Evolutionary conservation across 2,329 filamentous ascomycete species (phyloP), one percentile per base, ranked within the genome.

Genomic region (Neofusicoccum umdonicola): DNA sequence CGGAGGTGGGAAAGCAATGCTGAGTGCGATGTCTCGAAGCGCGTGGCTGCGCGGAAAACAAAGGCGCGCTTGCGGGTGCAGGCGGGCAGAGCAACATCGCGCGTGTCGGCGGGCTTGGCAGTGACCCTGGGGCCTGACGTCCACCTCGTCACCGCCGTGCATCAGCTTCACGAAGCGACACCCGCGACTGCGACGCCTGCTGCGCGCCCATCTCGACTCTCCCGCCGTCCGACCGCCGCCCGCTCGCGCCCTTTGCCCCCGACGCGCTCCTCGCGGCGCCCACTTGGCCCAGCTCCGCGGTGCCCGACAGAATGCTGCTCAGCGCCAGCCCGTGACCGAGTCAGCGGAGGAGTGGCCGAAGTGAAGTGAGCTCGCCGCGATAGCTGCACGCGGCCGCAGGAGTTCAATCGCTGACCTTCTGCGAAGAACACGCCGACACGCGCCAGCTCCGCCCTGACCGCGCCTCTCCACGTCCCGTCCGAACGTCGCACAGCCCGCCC

Each of bases 311-410:
- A 45, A 63, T 63, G 61, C 50, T 54, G 61, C 48, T 54, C 61
- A 35, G 61, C 61, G 50, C 61, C 61, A 54, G 61, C 61, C 61
- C 61, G 48, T 63, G 61, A 63, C 61, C 61, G 61, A 63, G 61
- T 63, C 61, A 56, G 61, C 61, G 61, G 61, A 63, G 61, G 61
- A 63, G 50, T 63, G 61, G 61, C 50, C 61, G 41, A 63, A 54
- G 61, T 63, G 61, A 63, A 56, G 50, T 56, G 50, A 60, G 56
- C 56, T 41, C 42, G 15, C 56, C 17, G n/a, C 56, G 13, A 6
- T 19, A 35, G 27, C 42, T 13, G 5, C 41, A 17, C 42, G 42
- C 42, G 41, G n/a, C 2, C 19, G 19, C 27, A 27, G 12, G 56
- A 37, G 27, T 31, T 45, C 56, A 47, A 60, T 60, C 42, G 41